Evolutionary conservation across 108 stramenopile genomes (phyloP).

Genomic region (Pseudonitzschia multiseries): DNA sequence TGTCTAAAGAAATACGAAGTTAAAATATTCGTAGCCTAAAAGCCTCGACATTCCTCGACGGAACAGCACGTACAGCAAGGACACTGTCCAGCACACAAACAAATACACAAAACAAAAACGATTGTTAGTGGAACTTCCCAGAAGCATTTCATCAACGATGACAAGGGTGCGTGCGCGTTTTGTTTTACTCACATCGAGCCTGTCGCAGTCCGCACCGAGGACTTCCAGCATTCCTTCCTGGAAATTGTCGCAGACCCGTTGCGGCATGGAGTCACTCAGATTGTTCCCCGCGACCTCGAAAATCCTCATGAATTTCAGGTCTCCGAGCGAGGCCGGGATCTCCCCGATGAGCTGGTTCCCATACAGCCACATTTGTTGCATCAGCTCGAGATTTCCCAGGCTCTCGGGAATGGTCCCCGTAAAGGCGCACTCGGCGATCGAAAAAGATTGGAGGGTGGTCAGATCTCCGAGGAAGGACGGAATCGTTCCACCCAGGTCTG

Average conservation of each 20-base stretch:
- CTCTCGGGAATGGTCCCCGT: conserved; percentile 16
- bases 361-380: conserved; percentile 31
- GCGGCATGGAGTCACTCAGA: conserved; percentile 30
- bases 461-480: conserved; percentile 42
- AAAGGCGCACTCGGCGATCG: conserved; percentile 18
- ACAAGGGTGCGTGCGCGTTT: neutral
- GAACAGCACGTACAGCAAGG: too few relatives aligned
- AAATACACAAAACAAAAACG: too few relatives aligned
- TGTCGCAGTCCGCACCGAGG: conserved; percentile 28
- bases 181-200: neutral
- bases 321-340: conserved; percentile 21
- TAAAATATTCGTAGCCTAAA: too few relatives aligned
- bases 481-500: conserved; percentile 25
- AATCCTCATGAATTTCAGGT: conserved; percentile 24
- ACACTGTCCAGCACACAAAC: too few relatives aligned
- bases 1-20: too few relatives aligned
- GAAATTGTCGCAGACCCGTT: conserved; percentile 15
- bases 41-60: too few relatives aligned
- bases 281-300: conserved; percentile 43
- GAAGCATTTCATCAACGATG: too few relatives aligned
- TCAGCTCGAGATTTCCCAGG: conserved; percentile 5
- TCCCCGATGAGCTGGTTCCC: conserved; percentile 23
- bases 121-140: too few relatives aligned
- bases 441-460: conserved; percentile 23
- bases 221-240: conserved; percentile 6